Conservation (phyloP, 345 rosid species). For the Pugionium cornutum region DNA sequence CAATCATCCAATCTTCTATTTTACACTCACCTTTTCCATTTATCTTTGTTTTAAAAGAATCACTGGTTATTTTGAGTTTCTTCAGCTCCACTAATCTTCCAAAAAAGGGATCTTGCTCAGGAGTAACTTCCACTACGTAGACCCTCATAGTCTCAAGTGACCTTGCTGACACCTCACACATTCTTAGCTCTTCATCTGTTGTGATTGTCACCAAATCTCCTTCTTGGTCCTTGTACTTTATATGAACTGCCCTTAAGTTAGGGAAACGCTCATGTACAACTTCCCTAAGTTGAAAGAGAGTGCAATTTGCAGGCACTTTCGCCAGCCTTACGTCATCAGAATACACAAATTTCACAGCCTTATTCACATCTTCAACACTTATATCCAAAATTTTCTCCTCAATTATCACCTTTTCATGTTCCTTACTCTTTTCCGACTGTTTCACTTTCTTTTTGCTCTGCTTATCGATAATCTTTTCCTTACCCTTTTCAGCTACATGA, state of each 20-base stretch:
- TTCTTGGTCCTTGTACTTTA: conserved; percentile 86
- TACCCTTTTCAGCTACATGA: conserved; percentile 33
- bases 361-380: conserved; percentile 49
- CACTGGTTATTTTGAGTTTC: conserved; percentile 30
- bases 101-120: conserved; percentile 59
- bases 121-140: conserved; percentile 61
- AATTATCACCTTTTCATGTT: conserved; percentile 57
- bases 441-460: conserved; percentile 37
- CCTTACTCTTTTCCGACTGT: conserved; percentile 46
- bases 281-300: conserved; percentile 69
- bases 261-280: conserved; percentile 72
- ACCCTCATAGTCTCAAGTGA: conserved; percentile 56
- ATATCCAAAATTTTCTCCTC: conserved; percentile 51
- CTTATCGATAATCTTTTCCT: conserved; percentile 40
- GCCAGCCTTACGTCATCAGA: conserved; percentile 84
- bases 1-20: conserved; percentile 82
- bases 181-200: conserved; percentile 74
- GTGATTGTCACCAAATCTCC: conserved; percentile 89
- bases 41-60: conserved; percentile 36
- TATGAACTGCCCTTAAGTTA: conserved; percentile 58
- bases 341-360: conserved; percentile 64
- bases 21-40: conserved; percentile 40
- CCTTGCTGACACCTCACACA: conserved; percentile 62
- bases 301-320: conserved; percentile 65
- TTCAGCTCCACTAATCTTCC: conserved; percentile 47